Evolutionary conservation across 331 rosid species (phyloP).

Genomic region (Acacia pycnantha): DNA sequence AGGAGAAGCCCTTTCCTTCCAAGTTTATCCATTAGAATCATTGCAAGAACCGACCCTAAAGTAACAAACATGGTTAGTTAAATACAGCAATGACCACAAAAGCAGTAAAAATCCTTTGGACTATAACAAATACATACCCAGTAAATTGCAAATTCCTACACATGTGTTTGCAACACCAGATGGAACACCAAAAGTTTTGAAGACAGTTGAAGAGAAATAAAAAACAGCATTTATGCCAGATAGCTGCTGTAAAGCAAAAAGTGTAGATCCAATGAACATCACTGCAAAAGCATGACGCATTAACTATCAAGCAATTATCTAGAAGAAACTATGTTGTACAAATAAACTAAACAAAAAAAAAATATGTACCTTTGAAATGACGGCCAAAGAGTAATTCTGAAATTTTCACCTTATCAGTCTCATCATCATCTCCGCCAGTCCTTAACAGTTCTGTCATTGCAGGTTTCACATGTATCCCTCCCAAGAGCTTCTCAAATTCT

Average conservation of each 20-base stretch:
- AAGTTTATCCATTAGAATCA: conserved; percentile 87
- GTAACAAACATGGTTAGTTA: conserved; percentile 30
- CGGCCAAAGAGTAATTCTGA: conserved; percentile 79
- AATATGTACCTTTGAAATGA: conserved; percentile 64
- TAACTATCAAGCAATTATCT: conserved; percentile 25
- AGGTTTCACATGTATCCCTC: conserved; percentile 76
- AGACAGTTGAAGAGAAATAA: conserved; percentile 88
- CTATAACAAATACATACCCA: conserved; percentile 49
- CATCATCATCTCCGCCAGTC: conserved; percentile 77
- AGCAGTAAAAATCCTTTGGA: conserved; percentile 6
- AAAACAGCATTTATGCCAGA: conserved; percentile 98
- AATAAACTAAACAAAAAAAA: not conserved
- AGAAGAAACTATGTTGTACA: conserved; percentile 18
- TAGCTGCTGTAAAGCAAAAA: conserved; percentile 96
- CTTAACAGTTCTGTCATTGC: conserved; percentile 76
- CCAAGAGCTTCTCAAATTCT: conserved; percentile 82
- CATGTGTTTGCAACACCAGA: conserved; percentile 75
- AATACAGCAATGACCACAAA: conserved; percentile 20
- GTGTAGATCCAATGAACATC: conserved; percentile 92
- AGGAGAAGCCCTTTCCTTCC: conserved; percentile 85
- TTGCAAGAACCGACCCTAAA: conserved; percentile 80
- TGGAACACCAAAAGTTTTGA: conserved; percentile 79
- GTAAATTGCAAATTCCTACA: conserved; percentile 75
- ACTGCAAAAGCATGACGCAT: conserved; percentile 73
- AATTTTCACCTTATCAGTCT: conserved; percentile 45